Conservation (phyloP, 352 stramenopile genomes). For the Elongisporangium undulatum region DNA sequence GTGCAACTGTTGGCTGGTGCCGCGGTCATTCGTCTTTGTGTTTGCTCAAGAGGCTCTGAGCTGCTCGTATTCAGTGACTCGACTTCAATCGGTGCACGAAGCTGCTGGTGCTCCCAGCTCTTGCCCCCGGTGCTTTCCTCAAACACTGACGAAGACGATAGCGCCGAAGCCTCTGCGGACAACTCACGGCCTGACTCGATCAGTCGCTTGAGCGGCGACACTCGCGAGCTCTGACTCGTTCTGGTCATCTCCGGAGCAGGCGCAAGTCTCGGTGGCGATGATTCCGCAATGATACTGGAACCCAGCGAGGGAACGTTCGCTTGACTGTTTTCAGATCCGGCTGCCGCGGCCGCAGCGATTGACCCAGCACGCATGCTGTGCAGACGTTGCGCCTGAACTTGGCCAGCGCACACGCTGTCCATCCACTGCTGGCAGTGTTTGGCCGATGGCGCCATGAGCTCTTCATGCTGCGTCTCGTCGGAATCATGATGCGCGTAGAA, state of each 20-base stretch:
- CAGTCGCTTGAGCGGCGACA: not conserved
- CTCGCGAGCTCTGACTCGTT: not conserved
- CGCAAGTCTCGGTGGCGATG: not conserved
- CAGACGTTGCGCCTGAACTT: slow-evolving; percentile 28
- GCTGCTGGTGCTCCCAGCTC: not conserved
- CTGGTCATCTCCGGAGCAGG: not conserved
- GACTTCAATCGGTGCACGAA: not conserved
- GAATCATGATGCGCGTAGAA: slow-evolving; percentile 18
- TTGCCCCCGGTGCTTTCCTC: not conserved
- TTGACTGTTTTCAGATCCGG: not conserved
- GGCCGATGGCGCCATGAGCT: slow-evolving; percentile 70
- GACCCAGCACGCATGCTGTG: slow-evolving; percentile 25
- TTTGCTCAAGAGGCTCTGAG: not conserved
- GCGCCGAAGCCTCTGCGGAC: not conserved
- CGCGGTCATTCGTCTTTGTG: not conserved
- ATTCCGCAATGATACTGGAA: not conserved
- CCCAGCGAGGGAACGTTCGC: not conserved
- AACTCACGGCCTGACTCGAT: not conserved
- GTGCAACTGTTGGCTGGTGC: not conserved
- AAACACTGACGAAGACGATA: not conserved
- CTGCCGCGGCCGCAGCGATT: slow-evolving; percentile 6
- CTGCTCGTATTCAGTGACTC: not conserved
- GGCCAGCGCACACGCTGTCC: slow-evolving; percentile 28
- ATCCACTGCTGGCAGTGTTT: slow-evolving; percentile 66
- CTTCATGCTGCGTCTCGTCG: slow-evolving; percentile 22